phyloP scores from a whole-genome alignment of 345 rosid species.

The Rhodamnia argentea region DNA sequence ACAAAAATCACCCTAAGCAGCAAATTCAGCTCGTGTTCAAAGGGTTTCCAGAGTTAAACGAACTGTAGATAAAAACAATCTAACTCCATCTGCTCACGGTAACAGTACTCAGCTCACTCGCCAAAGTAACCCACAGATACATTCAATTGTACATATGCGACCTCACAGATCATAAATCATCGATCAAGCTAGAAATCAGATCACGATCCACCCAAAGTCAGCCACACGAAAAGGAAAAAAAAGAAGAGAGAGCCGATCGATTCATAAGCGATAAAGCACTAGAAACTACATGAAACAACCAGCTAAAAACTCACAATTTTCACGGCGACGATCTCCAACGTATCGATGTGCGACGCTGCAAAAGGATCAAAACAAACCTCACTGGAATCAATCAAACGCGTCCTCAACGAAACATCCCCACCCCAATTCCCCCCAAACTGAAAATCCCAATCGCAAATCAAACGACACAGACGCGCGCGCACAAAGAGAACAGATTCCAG shows the following conservation, averaged over 20 bases:
- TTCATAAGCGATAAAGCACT: neutral
- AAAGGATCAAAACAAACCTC: neutral
- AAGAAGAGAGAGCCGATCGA: neutral
- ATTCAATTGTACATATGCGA: neutral
- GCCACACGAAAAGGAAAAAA: neutral
- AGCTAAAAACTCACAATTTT: conserved; percentile 67
- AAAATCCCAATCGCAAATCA: neutral
- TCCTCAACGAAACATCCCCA: neutral
- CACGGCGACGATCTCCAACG: conserved; percentile 87
- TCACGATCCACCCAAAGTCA: neutral
- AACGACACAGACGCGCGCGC: neutral
- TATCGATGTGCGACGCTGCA: conserved; percentile 81
- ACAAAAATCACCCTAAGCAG: neutral
- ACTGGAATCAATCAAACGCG: neutral
- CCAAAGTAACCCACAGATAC: neutral
- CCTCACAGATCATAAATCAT: neutral
- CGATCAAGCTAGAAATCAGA: neutral
- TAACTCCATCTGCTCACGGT: neutral
- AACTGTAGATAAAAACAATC: neutral
- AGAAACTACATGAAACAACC: neutral
- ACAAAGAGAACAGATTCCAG: neutral
- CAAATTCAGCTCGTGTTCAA: neutral
- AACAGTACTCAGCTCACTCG: neutral
- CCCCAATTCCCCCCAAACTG: neutral
- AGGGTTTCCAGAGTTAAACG: neutral